Evolutionary conservation across 2,329 filamentous ascomycete genomes (phyloP), one percentile per base, ranked within the genome.

Genomic region (Parastagonospora avenae): DNA sequence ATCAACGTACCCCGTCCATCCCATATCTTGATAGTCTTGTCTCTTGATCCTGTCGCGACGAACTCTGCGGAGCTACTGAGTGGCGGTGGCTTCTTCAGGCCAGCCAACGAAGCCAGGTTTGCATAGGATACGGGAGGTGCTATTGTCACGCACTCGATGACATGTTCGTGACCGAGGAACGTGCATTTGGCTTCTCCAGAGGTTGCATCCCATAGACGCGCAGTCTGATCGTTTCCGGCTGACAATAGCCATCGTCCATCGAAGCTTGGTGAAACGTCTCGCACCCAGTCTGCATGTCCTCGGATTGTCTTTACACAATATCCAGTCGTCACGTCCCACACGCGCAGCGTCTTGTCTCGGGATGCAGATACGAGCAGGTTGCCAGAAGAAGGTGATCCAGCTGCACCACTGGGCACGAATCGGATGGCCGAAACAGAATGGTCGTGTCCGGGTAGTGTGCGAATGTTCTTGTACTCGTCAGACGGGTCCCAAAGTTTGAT

Each of bases 401-500:
- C 88, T 14, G 89, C 89, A 16, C 90, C 90, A 7, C 88, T 91
- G 2, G 91, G 91, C 32, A 96, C 88, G 71, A 97, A 97, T 7
- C 92, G 87, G 29, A 97, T 87, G 2, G 90, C 88, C 62, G 89
- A 94, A 47, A 97, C 90, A 59, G 88, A 94, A 73, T 97, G 93
- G 64, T 97, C 92, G 74, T 97, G 92, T 5, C 93, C 92, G 0
- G 90, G 89, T 15, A 97, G 79, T 1, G 92, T 97, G 44, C 92
- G 85, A 49, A 96, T 96, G 68, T 96, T 97, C 73, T 96, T 96
- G 78, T 97, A 97, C 52, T 94, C 90, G 70, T 96, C 89, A 37
- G 86, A 84, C 1, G 93, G 92, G 62, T 97, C 91, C 92, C 92
- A 97, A 19, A 97, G 79, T 74, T 96, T 96, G 76, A 97, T 96